Evolutionary conservation across 2,329 filamentous ascomycete genomes (phyloP), one percentile per base, ranked within the genome.

Genomic region (Xylaria hypoxylon): DNA sequence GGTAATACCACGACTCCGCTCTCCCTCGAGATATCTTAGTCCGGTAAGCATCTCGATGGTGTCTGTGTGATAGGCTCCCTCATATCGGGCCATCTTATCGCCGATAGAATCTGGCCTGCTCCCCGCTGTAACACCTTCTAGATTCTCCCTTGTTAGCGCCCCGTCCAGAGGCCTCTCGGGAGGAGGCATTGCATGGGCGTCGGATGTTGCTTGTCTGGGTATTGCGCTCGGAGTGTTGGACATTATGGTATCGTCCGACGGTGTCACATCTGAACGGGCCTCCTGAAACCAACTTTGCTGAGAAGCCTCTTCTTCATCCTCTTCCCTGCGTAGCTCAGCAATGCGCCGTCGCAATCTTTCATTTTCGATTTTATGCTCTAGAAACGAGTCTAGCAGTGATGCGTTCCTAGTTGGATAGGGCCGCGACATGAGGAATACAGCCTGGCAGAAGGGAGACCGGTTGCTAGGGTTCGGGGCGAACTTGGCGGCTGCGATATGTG

Each of bases 311-410:
- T 96, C 94, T 61, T 94, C 92, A 63, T 90, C 89, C 78, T 97
- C 95, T 78, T 97, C 95, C 68, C 87, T 86, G 72, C 92, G 92
- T 61, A 97, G 83, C 79, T 96, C 93, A 19, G 91, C 89, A 68
- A 98, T 97, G 48, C 93, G 89, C 73, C 93, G 91, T 74, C 89
- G 89, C 55, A 98, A 80, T 4, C 94, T 88, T 81, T 97, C 94
- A 74, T 97, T 97, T 78, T 97, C 95, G 61, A 97, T 95, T 80
- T 97, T 97, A 81, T 97, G 94, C 78, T 98, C 95, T 31, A 98
- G 84, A 74, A 97, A 97, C 0, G 94, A 96, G 80, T 98, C 94
- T 22, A 97, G 84, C 11, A 97, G 84, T 3, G 87, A 88, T 1
- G 93, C 90, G 76, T 95, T 97, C 80, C 92, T 94, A 33, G 92